Conservation (phyloP, 306 rosid species). For the Myrica gale region DNA sequence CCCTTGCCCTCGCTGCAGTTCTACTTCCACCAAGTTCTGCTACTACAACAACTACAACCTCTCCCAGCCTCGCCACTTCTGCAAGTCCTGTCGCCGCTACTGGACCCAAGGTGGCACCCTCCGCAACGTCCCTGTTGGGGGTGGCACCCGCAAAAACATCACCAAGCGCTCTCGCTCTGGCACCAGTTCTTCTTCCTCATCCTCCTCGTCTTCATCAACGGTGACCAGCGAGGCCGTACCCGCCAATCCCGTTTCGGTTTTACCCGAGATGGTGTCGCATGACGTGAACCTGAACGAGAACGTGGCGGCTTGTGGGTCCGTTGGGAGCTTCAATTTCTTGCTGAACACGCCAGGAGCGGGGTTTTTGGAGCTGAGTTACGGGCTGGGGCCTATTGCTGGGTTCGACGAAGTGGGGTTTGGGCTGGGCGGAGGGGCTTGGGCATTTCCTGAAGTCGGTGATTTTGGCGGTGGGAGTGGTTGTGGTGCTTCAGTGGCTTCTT, state of each 20-base stretch:
- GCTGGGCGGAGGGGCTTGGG: slow-evolving; percentile 33
- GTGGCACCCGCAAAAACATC: slow-evolving; percentile 47
- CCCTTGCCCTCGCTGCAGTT: slow-evolving; percentile 55
- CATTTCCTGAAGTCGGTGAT: slow-evolving; percentile 35
- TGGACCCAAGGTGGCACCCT: slow-evolving; percentile 62
- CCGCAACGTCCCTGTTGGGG: slow-evolving; percentile 55
- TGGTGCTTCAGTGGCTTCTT: slow-evolving; percentile 19
- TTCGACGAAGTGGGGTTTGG: slow-evolving; percentile 41
- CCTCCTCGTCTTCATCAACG: slow-evolving; percentile 34
- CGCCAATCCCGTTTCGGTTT: slow-evolving; percentile 4
- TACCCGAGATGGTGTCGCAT: slow-evolving; percentile 15
- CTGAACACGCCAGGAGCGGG: slow-evolving; percentile 28
- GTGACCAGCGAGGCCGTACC: slow-evolving; percentile 9
- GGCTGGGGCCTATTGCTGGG: slow-evolving; percentile 21
- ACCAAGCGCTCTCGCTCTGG: slow-evolving; percentile 36
- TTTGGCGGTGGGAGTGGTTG: slow-evolving; percentile 20
- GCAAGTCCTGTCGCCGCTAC: slow-evolving; percentile 56
- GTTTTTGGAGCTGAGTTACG: slow-evolving; percentile 34
- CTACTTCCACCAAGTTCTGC: slow-evolving; percentile 53
- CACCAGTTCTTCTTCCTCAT: slow-evolving; percentile 16
- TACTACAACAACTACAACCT: slow-evolving; percentile 64
- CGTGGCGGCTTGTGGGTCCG: not conserved
- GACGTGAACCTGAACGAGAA: slow-evolving; percentile 9
- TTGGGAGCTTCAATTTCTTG: slow-evolving; percentile 27
- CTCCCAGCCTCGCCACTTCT: slow-evolving; percentile 62